Percentiles rank a stretch among this genome's conserved stretches.
phyloP scores from a whole-genome alignment of 257 asterid species.

The Fraxinus cuspidata region DNA sequence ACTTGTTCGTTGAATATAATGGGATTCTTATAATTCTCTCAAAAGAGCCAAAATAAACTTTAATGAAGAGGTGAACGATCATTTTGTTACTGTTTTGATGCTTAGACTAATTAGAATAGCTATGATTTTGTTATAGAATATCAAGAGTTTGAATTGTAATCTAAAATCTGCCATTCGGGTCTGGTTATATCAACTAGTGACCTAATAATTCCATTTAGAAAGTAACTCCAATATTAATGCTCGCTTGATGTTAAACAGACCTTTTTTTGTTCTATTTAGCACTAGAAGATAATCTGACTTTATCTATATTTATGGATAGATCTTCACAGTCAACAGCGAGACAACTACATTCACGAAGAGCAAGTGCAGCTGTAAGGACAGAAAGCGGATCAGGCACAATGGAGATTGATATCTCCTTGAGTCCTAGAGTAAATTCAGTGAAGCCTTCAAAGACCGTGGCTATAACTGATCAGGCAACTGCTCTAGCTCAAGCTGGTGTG shows the following conservation, averaged over 20 bases:
- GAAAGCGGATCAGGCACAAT: slow-evolving; percentile 35
- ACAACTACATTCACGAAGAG: slow-evolving; percentile 31
- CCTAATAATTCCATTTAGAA: background rate
- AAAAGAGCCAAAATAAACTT: background rate
- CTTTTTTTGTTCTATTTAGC: background rate
- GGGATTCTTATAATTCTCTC: background rate
- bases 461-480: slow-evolving; percentile 90
- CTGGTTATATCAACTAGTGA: background rate
- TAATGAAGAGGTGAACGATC: background rate
- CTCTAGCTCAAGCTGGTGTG: slow-evolving; percentile 90
- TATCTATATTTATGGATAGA: slow-evolving; percentile 36
- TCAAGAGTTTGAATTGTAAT: background rate
- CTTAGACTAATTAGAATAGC: slow-evolving; percentile 1
- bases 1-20: background rate
- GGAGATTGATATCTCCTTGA: slow-evolving; percentile 72
- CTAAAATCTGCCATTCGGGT: background rate
- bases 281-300: background rate
- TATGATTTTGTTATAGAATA: background rate
- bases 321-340: slow-evolving; percentile 32
- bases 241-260: background rate
- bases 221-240: background rate
- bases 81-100: background rate
- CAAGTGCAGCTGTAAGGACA: slow-evolving; percentile 44
- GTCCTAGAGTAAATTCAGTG: slow-evolving; percentile 87
- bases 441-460: slow-evolving; percentile 94